Base-by-base conservation (phyloP, 2,329 filamentous ascomycete species). In the Chaetothyriales sp. region DNA sequence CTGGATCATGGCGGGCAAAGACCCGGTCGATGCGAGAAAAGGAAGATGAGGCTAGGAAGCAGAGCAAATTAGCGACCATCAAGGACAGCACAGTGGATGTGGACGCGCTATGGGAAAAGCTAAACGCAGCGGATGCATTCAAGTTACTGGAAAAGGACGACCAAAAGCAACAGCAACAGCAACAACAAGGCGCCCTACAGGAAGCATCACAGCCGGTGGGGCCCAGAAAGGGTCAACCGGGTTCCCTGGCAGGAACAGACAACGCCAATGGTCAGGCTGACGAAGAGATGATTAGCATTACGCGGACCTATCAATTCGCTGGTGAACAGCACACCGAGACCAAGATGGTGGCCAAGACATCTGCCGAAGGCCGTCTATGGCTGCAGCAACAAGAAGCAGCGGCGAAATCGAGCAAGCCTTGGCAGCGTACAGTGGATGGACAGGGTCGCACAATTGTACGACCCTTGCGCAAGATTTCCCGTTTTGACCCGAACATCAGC, bases 271-370 rank as follows among this genome's bases (percentile, higher is more conserved):
- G 61, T 60, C 46, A 49, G 7, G 42, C 36, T 9, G 28, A 19
- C 39, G 69, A 74, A 46, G 69, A 75, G 49, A 70, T 70, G 57
- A 69, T 79, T 51, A 75, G 70, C 43, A 78, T 79, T 58, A 75
- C 72, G 56, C 70, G 74, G 25, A 75, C 69, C n/a, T 77, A 77
- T 62, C 72, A 73, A 49, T 79, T 77, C 57, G 76, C 76, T 1
- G 76, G 76, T 45, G 72, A 77, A 59, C 66, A 70, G 46, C 73
- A 73, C 51, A 74, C 73, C 2, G 71, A 77, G 53, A 70, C 74
- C 51, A 77, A 77, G 58, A 62, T 67, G 2, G 75, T 79, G 1
- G 68, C 69, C 9, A 73, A 70, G 54, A 65, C 70, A 46, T 78
- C 74, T 1, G 74, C 74, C 22, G 76, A 78, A 61, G 77, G 75